Conservation (phyloP, 116 monocot species). For the Zostera marina region DNA sequence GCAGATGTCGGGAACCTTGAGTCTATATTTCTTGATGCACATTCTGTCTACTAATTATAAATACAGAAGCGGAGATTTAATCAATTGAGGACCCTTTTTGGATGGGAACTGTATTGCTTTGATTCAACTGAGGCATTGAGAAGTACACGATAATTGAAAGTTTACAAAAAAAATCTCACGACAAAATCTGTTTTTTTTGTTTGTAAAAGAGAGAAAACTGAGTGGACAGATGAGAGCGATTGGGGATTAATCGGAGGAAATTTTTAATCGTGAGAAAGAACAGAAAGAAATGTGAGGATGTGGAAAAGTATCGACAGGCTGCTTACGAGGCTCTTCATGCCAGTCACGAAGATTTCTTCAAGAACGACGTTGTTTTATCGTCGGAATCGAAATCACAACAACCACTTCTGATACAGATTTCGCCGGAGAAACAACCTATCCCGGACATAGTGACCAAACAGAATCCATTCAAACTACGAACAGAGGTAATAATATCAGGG, state of each 20-base stretch:
- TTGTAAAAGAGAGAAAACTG: too few relatives aligned
- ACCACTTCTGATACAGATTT: not conserved
- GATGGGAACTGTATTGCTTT: too few relatives aligned
- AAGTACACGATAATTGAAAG: too few relatives aligned
- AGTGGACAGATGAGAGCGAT: too few relatives aligned
- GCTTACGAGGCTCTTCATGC: constrained; percentile 60
- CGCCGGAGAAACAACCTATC: not conserved
- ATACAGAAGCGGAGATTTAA: too few relatives aligned
- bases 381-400: not conserved
- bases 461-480: constrained; percentile 77
- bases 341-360: constrained; percentile 64
- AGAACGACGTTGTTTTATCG: not conserved
- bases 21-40: too few relatives aligned
- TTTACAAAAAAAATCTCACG: too few relatives aligned
- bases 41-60: too few relatives aligned
- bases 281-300: constrained; percentile 13
- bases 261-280: constrained; percentile 57
- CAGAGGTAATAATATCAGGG: constrained; percentile 48
- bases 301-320: constrained; percentile 16
- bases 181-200: too few relatives aligned
- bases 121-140: too few relatives aligned
- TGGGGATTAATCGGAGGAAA: constrained; percentile 25
- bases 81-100: too few relatives aligned
- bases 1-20: too few relatives aligned
- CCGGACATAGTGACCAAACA: constrained; percentile 42